A percentile compares a stretch with the other conserved stretches of the same genome.
Conservation (phyloP, 116 monocot genomes). For the Cymodocea nodosa region DNA sequence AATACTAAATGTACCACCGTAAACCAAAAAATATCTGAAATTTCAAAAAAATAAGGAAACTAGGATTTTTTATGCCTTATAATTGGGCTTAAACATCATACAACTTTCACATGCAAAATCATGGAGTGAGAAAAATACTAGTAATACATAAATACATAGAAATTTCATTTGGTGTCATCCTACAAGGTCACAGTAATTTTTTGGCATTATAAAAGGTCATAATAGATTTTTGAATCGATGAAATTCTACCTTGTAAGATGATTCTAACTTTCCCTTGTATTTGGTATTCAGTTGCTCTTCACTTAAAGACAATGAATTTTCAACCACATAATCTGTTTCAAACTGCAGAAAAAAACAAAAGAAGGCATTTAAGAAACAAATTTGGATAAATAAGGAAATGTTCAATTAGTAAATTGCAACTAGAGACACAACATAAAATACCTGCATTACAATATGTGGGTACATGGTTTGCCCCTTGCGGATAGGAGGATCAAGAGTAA, state of each 20-base stretch:
- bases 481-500: slow-evolving; percentile 95
- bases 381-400: not conserved
- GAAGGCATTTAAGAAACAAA: not conserved
- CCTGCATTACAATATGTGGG: slow-evolving; percentile 97
- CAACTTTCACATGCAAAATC: no score
- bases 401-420: not conserved
- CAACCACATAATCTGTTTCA: slow-evolving; percentile 80
- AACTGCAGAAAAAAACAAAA: slow-evolving; percentile 30
- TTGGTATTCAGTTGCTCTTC: slow-evolving; percentile 66
- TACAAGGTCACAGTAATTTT: no score
- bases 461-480: slow-evolving; percentile 96
- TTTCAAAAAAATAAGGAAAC: no score
- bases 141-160: not conserved
- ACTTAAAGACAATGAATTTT: slow-evolving; percentile 47
- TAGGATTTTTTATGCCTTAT: no score
- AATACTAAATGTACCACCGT: no score
- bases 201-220: no score
- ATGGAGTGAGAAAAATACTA: no score
- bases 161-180: not conserved
- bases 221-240: no score
- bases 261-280: slow-evolving; percentile 77
- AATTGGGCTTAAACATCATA: no score
- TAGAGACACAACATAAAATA: slow-evolving; percentile 7
- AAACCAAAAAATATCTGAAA: no score
- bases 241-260: slow-evolving; percentile 60